A percentile compares a stretch with the other conserved stretches of the same genome.
phyloP scores from a whole-genome alignment of 345 rosid species.

The Trapa bicornis region DNA sequence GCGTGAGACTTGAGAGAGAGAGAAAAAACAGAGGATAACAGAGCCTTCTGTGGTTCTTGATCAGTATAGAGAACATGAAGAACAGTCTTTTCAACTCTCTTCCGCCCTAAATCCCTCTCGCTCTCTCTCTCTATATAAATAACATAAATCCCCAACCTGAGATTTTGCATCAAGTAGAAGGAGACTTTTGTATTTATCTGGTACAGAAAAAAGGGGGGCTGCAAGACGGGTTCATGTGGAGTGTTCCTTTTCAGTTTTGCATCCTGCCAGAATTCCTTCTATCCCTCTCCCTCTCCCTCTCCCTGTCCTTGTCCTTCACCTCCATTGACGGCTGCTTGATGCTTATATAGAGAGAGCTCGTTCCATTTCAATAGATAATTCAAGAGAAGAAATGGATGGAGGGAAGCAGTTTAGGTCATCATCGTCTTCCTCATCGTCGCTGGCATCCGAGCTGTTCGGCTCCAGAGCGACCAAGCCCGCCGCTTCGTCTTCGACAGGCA shows the following conservation, averaged over 20 bases:
- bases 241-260: too few relatives aligned
- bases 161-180: neutral
- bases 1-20: too few relatives aligned
- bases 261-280: neutral
- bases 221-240: too few relatives aligned
- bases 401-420: constrained; percentile 26
- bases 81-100: neutral
- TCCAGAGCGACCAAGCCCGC: constrained; percentile 25
- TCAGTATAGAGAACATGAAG: neutral
- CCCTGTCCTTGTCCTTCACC: neutral
- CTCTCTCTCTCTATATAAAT: neutral
- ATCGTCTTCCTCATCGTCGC: constrained; percentile 30
- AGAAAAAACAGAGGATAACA: too few relatives aligned
- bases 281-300: neutral
- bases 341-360: neutral
- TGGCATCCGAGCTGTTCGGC: constrained; percentile 60
- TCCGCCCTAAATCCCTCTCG: neutral
- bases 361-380: neutral
- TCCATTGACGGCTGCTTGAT: constrained; percentile 15
- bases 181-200: too few relatives aligned
- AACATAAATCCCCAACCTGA: neutral
- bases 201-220: neutral
- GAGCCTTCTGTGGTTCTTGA: neutral
- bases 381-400: constrained; percentile 40
- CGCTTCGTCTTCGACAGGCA: constrained; percentile 37